Percentiles rank a stretch among this genome's conserved stretches.
These are phyloP conservation scores for Russula olivacea DNA, from an alignment of 768 basidiomycete genomes.

Conservation along the genomic window DNA sequence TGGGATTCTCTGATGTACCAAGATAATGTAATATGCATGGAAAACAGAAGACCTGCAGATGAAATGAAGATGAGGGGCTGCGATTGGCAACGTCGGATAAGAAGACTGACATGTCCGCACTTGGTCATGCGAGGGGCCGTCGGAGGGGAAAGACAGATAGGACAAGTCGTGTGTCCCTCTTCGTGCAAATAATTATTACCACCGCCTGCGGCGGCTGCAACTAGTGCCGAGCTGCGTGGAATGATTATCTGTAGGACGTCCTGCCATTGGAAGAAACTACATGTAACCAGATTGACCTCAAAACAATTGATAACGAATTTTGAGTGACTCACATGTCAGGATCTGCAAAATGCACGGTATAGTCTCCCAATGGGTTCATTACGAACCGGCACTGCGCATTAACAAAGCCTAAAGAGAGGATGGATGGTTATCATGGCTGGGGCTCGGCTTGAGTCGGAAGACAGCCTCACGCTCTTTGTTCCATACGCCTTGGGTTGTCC, in stretches of 20 bases:
- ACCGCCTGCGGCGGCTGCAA: conserved; percentile 48
- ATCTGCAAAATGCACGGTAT: conserved; percentile 94
- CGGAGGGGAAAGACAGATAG: conserved; percentile 91
- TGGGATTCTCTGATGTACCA: conserved; percentile 69
- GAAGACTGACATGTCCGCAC: conserved; percentile 85
- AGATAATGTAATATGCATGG: conserved; percentile 92
- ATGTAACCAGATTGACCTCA: conserved; percentile 1
- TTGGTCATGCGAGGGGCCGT: conserved; percentile 91
- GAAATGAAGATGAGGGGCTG: conserved; percentile 18
- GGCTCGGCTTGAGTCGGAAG: neutral
- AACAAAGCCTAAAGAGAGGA: conserved; percentile 64
- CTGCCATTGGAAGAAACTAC: conserved; percentile 91
- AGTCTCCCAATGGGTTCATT: conserved; percentile 86
- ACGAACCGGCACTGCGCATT: conserved; percentile 96
- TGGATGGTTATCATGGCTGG: conserved; percentile 20
- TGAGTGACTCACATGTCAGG: conserved; percentile 77
- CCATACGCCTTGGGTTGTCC: conserved; percentile 62
- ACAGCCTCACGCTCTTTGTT: conserved; percentile 82
- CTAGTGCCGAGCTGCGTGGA: conserved; percentile 71
- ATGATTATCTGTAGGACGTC: conserved; percentile 94
- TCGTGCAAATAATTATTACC: conserved; percentile 40
- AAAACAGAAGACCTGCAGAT: conserved; percentile 79
- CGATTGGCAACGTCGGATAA: conserved; percentile 8
- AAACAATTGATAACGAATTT: conserved; percentile 19
- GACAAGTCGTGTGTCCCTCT: conserved; percentile 73